Base-by-base conservation (phyloP, 352 stramenopile species). In the Phytophthora cryptogea region DNA sequence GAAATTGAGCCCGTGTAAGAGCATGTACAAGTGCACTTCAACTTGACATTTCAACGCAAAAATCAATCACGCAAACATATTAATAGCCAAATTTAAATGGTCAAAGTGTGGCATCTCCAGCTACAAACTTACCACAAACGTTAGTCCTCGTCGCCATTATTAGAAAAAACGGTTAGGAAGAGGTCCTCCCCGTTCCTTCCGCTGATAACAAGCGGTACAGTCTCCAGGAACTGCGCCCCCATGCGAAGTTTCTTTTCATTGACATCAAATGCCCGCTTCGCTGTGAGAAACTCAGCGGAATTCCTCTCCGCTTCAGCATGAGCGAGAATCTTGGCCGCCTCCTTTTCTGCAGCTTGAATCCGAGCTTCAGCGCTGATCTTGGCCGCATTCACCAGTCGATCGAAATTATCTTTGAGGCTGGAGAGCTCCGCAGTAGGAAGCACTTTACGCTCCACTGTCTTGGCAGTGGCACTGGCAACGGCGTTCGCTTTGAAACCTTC, bases 111-210 rank as follows among this genome's bases (percentile, higher is more conserved):
- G 20, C 20, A 23, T 23, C 20, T 23, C 2, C 20, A 23, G 20
- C 20, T 23, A 23, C 20, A 23, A 23, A 23, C 1, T 23, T 23
- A 23, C 20, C 20, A 23, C 1, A 23, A 3, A 23, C 20, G 20
- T 23, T 23, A 1, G 20, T 23, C 20, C 20, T 23, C 20, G 20
- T 23, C 20, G n/a, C 89, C 78, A 1, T 71, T 71, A 39, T 83
- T 88, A 17, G 74, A 78, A 52, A 88, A 92, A 10, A 23, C 20
- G 20, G 83, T 81, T 56, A 63, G 79, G 42, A 95, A 92, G 43
- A 95, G 70, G 8, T 84, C 80, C 59, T 92, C 84, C 37, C 86
- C 86, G 51, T 90, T 89, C 57, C 92, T 91, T 57, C 86, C 86
- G 58, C 80, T 91, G 45, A 95, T 89, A 8, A 95, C 81, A 56